Conservation (phyloP, 805 yeast genomes). For the Candida silvicultrix region DNA sequence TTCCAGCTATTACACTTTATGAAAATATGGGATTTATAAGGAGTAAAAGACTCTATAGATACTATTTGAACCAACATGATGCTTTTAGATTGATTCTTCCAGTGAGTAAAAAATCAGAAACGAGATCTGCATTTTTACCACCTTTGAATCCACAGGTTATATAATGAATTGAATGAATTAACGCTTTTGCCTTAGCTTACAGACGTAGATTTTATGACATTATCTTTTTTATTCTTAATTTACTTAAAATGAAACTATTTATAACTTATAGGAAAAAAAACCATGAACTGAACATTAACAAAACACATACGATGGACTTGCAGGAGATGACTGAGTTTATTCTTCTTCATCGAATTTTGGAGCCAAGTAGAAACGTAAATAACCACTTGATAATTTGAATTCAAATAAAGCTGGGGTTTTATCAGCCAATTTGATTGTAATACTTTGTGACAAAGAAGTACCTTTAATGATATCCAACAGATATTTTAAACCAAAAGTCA, state of each 20-base stretch:
- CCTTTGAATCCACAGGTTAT: conserved; percentile 3
- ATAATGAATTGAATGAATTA: background rate
- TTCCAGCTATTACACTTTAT: conserved; percentile 61
- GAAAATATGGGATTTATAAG: conserved; percentile 73
- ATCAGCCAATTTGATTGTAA: conserved; percentile 81
- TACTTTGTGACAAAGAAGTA: conserved; percentile 65
- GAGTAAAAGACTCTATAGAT: conserved; percentile 71
- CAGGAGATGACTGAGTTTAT: conserved; percentile 19
- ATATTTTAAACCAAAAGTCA: conserved; percentile 89
- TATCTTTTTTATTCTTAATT: background rate
- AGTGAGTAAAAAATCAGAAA: conserved; percentile 50
- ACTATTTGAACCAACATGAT: conserved; percentile 89
- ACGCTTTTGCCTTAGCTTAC: background rate
- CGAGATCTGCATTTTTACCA: conserved; percentile 48
- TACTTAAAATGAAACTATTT: background rate
- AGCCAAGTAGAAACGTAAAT: conserved; percentile 91
- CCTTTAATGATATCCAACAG: conserved; percentile 90
- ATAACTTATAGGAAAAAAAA: conserved; percentile 1
- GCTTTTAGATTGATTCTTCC: conserved; percentile 87
- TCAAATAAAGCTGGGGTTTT: conserved; percentile 93
- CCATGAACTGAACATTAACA: background rate
- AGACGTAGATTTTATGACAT: background rate
- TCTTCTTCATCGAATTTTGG: conserved; percentile 96
- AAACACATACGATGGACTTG: background rate
- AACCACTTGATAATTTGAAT: conserved; percentile 86